Evolutionary conservation across 2,329 filamentous ascomycete genomes (phyloP).

Genomic region (Phialophora macrospora): DNA sequence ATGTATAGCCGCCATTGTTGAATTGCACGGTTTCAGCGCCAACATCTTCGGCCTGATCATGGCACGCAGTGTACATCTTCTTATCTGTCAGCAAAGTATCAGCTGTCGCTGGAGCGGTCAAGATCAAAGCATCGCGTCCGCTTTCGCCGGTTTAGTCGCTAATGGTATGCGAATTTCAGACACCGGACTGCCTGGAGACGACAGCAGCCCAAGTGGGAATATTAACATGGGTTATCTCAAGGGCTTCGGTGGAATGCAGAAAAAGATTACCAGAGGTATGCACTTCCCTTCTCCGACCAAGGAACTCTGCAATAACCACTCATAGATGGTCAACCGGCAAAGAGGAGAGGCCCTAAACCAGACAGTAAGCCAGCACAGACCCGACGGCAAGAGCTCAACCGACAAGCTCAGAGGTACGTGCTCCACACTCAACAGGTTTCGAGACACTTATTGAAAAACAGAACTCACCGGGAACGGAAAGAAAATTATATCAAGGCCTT

Average conservation of each 20-base stretch:
- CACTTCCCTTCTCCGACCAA: not conserved
- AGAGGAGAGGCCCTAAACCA: slow-evolving; percentile 91
- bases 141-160: not conserved
- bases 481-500: slow-evolving; percentile 94
- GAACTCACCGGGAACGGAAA: slow-evolving; percentile 95
- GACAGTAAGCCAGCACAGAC: slow-evolving; percentile 95
- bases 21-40: not conserved
- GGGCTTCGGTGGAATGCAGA: slow-evolving; percentile 66
- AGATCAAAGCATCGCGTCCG: not conserved
- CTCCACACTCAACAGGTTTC: slow-evolving; percentile 20
- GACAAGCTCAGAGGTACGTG: slow-evolving; percentile 86
- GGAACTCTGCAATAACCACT: slow-evolving; percentile 18
- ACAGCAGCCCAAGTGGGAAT: slow-evolving; percentile 23
- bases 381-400: slow-evolving; percentile 87
- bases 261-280: slow-evolving; percentile 76
- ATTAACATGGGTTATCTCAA: slow-evolving; percentile 67
- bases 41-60: not conserved
- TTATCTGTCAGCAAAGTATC: not conserved
- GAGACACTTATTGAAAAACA: slow-evolving; percentile 47
- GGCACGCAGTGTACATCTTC: not conserved
- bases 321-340: slow-evolving; percentile 80
- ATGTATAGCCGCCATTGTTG: not conserved
- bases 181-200: slow-evolving; percentile 28
- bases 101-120: not conserved
- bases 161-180: slow-evolving; percentile 16